phyloP scores from a whole-genome alignment of 192 early-diverging fungal species.

The Gryganskiella cystojenkinii region DNA sequence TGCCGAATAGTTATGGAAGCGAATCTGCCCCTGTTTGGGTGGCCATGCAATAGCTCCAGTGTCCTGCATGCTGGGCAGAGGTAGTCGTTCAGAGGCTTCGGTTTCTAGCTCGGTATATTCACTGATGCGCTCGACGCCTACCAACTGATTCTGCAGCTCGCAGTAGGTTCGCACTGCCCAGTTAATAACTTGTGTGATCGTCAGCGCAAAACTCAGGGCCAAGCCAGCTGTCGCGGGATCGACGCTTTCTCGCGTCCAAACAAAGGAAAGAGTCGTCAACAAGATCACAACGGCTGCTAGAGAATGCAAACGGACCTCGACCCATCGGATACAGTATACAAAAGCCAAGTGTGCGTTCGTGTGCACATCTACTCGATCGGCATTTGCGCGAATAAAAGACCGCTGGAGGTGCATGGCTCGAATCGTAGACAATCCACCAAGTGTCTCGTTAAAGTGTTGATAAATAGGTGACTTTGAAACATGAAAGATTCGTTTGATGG shows the following conservation, averaged over 20 bases:
- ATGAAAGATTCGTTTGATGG: constrained; percentile 79
- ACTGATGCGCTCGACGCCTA: constrained; percentile 83
- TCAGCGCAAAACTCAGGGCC: constrained; percentile 71
- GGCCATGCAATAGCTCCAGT: constrained; percentile 75
- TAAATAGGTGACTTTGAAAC: constrained; percentile 81
- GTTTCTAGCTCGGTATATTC: constrained; percentile 84
- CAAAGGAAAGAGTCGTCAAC: constrained; percentile 69
- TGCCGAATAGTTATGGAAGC: constrained; percentile 79
- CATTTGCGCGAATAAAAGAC: constrained; percentile 66
- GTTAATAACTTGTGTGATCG: constrained; percentile 82
- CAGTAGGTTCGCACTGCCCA: constrained; percentile 87
- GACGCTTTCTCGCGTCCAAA: constrained; percentile 59
- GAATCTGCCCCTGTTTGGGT: constrained; percentile 70
- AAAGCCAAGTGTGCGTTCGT: constrained; percentile 21
- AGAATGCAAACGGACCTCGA: constrained; percentile 81
- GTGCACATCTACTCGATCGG: not conserved
- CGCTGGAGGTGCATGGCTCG: constrained; percentile 79
- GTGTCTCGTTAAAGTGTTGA: constrained; percentile 84
- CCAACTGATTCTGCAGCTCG: constrained; percentile 85
- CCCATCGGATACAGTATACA: constrained; percentile 73
- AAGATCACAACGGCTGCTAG: constrained; percentile 83
- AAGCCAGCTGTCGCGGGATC: constrained; percentile 67
- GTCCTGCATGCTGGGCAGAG: constrained; percentile 55
- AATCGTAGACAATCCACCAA: constrained; percentile 79
- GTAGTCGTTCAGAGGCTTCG: constrained; percentile 81